Conservation (phyloP, 371 early-diverging fungal genomes). For the Nematocida sp. region DNA sequence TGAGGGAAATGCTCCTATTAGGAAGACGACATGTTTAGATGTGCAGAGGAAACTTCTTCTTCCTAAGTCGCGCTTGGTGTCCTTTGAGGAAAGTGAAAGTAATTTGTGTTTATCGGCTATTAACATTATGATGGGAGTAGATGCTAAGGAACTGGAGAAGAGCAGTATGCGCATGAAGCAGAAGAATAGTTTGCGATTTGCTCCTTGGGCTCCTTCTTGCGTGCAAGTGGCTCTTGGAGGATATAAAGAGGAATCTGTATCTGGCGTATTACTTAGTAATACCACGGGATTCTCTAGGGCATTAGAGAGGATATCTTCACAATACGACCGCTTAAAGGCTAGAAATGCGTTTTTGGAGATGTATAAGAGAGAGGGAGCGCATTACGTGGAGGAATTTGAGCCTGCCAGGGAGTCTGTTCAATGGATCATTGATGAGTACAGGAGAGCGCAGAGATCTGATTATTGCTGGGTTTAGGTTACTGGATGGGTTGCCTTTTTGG, state of each 20-base stretch:
- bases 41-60: constrained; percentile 65
- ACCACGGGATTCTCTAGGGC: constrained; percentile 80
- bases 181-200: constrained; percentile 83
- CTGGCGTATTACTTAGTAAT: constrained; percentile 92
- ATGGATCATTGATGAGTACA: constrained; percentile 61
- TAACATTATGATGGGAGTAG: constrained; percentile 71
- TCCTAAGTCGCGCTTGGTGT: constrained; percentile 59
- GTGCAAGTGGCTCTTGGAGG: constrained; percentile 75
- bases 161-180: constrained; percentile 85
- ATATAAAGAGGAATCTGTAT: constrained; percentile 71
- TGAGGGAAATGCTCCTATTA: constrained; percentile 63
- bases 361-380: constrained; percentile 71
- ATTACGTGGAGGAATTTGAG: constrained; percentile 59
- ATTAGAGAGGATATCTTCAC: constrained; percentile 83
- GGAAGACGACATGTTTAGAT: constrained; percentile 61
- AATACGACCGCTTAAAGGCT: constrained; percentile 87
- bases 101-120: constrained; percentile 70
- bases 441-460: constrained; percentile 36
- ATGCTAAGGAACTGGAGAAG: constrained; percentile 73
- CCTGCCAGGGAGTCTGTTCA: constrained; percentile 58
- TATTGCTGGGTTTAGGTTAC: constrained; percentile 13
- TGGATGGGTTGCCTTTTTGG: no score
- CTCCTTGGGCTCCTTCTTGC: constrained; percentile 97
- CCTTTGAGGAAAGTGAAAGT: constrained; percentile 56
- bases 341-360: constrained; percentile 96